Base-by-base conservation (phyloP, 257 asterid genomes). In the Scutellaria barbata region DNA sequence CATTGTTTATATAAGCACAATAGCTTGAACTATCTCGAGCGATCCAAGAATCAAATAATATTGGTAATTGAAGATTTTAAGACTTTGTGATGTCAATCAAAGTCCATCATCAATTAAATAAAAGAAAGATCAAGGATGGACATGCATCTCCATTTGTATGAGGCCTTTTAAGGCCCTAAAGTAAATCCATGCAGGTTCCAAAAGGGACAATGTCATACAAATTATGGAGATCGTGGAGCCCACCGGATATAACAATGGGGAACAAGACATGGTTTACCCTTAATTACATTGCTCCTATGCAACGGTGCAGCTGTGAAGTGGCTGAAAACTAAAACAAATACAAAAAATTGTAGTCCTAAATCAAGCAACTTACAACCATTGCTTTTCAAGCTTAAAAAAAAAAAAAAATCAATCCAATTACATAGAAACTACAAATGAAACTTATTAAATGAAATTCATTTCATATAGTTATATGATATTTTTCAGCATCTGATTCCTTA, bases 401-500 rank as follows among this genome's bases (percentile, higher is more conserved):
- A 30, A 30, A 30, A 30, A 30, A 30, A 30, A 4, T 50, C 39
- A 46, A 46, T 48, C 35, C 5, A 41, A 14, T 41, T 16, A 55
- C 52, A 25, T 14, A 40, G 59, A 56, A 14, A 46, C 58, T 46
- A 39, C 33, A 46, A 30, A 56, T 11, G 52, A 48, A 55, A 74
- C 14, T 65, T 12, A 55, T 42, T 42, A 33, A 11, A 3, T 20
- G 33, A 12, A 72, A 17, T 13, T 53, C 37, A 61, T 22, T 25
- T 22, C 59, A 71, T 7, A 50, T 18, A 45, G 37, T 66, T 74
- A 16, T 45, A 16, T 10, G n/a, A 25, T 62, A 72, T 74, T 8
- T 69, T 33, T 3, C 37, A 59, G 35, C 6, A 14, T 10, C 20
- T 71, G 45, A 8, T 5, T 75, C 85, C 43, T 61, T 71, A 72